These are phyloP conservation scores for Monosporascus sp. DNA, from an alignment of 2,329 filamentous ascomycete genomes.

Conservation along the genomic window DNA sequence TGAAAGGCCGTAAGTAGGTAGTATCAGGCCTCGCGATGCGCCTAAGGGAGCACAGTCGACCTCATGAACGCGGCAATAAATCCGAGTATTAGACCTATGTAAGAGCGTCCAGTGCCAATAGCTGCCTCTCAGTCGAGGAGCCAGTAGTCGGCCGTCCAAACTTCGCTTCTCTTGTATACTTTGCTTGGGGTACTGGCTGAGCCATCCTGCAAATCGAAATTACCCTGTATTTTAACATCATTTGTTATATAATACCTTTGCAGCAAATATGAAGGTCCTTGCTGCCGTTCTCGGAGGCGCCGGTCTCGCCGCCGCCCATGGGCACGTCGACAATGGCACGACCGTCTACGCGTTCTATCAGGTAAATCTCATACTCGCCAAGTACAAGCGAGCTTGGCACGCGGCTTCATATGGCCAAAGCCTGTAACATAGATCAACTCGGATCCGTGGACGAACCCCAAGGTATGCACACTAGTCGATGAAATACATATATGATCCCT, in stretches of 20 bases:
- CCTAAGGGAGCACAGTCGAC: not conserved
- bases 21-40: not conserved
- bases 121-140: too few species aligned
- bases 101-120: too few species aligned
- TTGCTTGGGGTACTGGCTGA: too few species aligned
- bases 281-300: constrained; percentile 26
- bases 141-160: not conserved
- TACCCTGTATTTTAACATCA: not conserved
- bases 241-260: not conserved
- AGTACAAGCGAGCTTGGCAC: not conserved
- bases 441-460: constrained; percentile 37
- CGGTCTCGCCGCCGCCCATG: constrained; percentile 41
- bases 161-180: not conserved
- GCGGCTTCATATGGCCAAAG: constrained; percentile 4
- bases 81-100: too few species aligned
- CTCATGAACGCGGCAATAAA: not conserved
- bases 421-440: not conserved
- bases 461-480: constrained; percentile 19
- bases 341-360: constrained; percentile 38
- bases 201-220: not conserved
- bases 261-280: constrained; percentile 24
- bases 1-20: not conserved
- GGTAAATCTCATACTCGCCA: constrained; percentile 8
- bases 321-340: constrained; percentile 41
- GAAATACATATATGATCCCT: too few species aligned